These are phyloP conservation scores for Nyssa sinensis DNA, from an alignment of 148 eudicot species.

Conservation along the genomic window DNA sequence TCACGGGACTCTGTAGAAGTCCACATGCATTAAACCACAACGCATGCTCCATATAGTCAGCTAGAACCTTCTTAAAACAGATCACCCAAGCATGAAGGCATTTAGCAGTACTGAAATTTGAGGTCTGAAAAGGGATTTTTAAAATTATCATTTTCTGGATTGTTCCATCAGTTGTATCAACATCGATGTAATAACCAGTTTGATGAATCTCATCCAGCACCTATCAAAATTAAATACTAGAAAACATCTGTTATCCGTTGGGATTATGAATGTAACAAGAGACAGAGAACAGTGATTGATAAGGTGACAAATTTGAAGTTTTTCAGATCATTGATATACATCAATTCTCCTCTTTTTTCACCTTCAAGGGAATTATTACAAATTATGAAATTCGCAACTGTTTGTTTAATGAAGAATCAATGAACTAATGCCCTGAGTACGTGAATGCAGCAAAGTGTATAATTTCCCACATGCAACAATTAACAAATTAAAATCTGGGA, in stretches of 20 bases:
- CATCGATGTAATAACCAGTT: constrained; percentile 81
- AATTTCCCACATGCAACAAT: neutral
- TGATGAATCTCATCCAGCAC: constrained; percentile 49
- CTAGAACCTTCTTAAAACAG: neutral
- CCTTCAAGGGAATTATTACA: neutral
- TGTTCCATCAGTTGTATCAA: constrained; percentile 76
- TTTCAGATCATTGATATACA: neutral
- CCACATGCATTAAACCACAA: no score
- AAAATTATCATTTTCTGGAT: constrained; percentile 73
- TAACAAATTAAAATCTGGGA: no score
- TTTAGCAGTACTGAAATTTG: neutral
- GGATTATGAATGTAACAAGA: constrained; percentile 4
- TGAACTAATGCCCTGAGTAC: neutral
- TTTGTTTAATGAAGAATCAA: neutral
- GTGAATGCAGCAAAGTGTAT: neutral
- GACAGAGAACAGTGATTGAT: neutral
- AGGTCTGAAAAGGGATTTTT: neutral
- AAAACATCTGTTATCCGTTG: neutral
- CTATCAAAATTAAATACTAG: neutral
- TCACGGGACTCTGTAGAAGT: no score
- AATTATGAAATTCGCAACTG: neutral
- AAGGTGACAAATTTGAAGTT: neutral
- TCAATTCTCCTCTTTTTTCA: neutral
- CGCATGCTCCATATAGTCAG: neutral
- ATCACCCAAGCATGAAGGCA: neutral